These are phyloP conservation scores for Ilyonectria mors-panacis DNA, from an alignment of 2,329 filamentous ascomycete species.

Conservation along the genomic window DNA sequence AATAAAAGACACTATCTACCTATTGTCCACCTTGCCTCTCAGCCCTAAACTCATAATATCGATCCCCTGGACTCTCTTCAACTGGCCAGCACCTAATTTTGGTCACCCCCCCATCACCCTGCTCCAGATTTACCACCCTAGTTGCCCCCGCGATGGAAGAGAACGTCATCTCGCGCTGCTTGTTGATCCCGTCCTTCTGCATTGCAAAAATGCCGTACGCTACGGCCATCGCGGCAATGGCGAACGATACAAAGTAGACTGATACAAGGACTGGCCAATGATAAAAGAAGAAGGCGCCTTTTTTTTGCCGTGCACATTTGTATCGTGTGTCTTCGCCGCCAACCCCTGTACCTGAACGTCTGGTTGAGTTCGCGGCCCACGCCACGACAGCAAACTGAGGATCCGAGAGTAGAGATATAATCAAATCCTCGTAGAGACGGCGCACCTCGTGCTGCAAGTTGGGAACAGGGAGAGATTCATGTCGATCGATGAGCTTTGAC, in stretches of 20 bases:
- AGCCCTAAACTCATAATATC: not conserved
- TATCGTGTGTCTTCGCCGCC: constrained; percentile 31
- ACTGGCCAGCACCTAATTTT: not conserved
- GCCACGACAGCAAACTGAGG: constrained; percentile 39
- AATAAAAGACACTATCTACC: too few relatives aligned
- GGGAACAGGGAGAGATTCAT: constrained; percentile 30
- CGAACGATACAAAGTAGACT: constrained; percentile 31
- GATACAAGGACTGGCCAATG: constrained; percentile 27
- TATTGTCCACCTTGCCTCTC: not conserved
- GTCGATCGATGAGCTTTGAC: constrained; percentile 36
- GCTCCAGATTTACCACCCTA: constrained; percentile 27
- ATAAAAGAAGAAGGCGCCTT: constrained; percentile 35
- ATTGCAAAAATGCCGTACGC: constrained; percentile 34
- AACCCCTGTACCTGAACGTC: constrained; percentile 23
- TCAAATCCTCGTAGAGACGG: constrained; percentile 35
- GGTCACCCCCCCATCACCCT: not conserved
- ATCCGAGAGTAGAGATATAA: constrained; percentile 40
- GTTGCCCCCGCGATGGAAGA: constrained; percentile 28
- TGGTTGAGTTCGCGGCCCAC: constrained; percentile 33
- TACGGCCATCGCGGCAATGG: constrained; percentile 29
- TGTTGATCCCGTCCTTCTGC: constrained; percentile 31
- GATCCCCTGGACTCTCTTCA: not conserved
- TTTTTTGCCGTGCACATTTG: constrained; percentile 29
- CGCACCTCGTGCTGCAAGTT: constrained; percentile 25
- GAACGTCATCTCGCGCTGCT: constrained; percentile 39